phyloP scores from a whole-genome alignment of 2,329 filamentous ascomycete species.

The Ophiocordyceps unilateralis region DNA sequence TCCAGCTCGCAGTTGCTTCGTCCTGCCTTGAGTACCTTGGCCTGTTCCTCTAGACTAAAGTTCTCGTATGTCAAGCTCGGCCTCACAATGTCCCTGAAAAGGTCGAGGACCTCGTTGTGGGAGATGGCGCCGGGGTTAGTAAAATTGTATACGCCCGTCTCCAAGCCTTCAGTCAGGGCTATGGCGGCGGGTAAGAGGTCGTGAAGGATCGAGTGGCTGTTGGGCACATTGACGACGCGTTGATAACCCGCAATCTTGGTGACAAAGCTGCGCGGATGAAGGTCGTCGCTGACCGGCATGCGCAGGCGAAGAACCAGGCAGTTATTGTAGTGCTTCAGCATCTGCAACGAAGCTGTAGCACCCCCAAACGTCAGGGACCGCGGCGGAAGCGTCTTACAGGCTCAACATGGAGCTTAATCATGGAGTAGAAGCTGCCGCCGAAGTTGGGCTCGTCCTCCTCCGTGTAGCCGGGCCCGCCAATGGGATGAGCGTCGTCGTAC shows the following conservation, averaged over 20 bases:
- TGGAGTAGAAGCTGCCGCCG: constrained; percentile 49
- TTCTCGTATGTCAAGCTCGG: constrained; percentile 46
- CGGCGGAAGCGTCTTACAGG: constrained; percentile 9
- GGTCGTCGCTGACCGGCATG: constrained; percentile 52
- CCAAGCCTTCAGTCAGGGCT: constrained; percentile 40
- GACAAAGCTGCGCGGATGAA: constrained; percentile 49
- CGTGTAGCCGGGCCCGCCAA: constrained; percentile 40
- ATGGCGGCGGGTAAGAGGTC: constrained; percentile 46
- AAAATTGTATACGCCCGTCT: constrained; percentile 51
- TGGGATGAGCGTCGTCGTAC: constrained; percentile 42
- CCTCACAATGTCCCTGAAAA: constrained; percentile 47
- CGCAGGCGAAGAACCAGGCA: constrained; percentile 46
- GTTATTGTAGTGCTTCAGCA: constrained; percentile 45
- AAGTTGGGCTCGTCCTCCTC: constrained; percentile 50
- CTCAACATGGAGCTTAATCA: constrained; percentile 48
- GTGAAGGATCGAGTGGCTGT: constrained; percentile 49
- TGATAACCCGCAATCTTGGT: constrained; percentile 52
- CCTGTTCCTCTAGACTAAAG: constrained; percentile 48
- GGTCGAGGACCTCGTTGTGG: constrained; percentile 48
- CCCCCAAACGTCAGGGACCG: neutral
- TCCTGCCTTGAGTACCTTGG: constrained; percentile 49
- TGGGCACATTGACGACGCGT: constrained; percentile 48
- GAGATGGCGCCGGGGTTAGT: constrained; percentile 54
- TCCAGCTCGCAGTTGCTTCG: constrained; percentile 50
- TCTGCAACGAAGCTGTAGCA: constrained; percentile 16